phyloP scores from a whole-genome alignment of 2,329 filamentous ascomycete species.

The Fusarium subtropicale region DNA sequence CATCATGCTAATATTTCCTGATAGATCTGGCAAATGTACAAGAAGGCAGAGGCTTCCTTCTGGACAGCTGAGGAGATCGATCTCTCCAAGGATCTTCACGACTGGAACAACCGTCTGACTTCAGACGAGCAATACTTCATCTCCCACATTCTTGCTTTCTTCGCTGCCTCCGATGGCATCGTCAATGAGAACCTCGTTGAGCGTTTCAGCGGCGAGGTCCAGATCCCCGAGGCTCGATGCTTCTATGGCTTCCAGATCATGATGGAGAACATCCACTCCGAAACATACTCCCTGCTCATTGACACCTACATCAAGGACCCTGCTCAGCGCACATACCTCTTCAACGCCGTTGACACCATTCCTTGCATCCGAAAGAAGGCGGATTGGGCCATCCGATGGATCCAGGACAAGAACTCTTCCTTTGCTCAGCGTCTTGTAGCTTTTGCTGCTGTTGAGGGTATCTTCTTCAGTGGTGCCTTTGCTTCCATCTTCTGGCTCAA shows the following conservation, averaged over 20 bases:
- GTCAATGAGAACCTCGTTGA: slow-evolving; percentile 99
- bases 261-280: slow-evolving; percentile 99
- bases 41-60: slow-evolving; percentile 99
- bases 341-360: slow-evolving; percentile 99
- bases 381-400: slow-evolving; percentile 97
- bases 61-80: slow-evolving; percentile 99
- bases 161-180: slow-evolving; percentile 97
- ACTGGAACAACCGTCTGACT: slow-evolving; percentile 98
- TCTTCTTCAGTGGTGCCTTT: slow-evolving; percentile 99
- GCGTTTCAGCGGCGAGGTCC: slow-evolving; percentile 96
- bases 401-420: slow-evolving; percentile 90
- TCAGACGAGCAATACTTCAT: slow-evolving; percentile 99
- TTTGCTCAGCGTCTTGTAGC: slow-evolving; percentile 96
- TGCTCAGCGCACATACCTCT: slow-evolving; percentile 91
- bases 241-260: slow-evolving; percentile 99
- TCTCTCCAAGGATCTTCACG: slow-evolving; percentile 97
- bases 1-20: slow-evolving; percentile 53
- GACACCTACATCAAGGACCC: slow-evolving; percentile 99
- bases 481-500: slow-evolving; percentile 99
- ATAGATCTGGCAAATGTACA: slow-evolving; percentile 99
- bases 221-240: slow-evolving; percentile 97
- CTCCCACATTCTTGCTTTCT: slow-evolving; percentile 98
- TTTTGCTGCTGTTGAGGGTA: slow-evolving; percentile 97
- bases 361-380: slow-evolving; percentile 99
- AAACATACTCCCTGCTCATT: slow-evolving; percentile 98